A percentile compares a stretch with the other conserved stretches of the same genome.
Evolutionary conservation across 371 early-diverging fungal genomes (phyloP).

Genomic region (Mucor racemosus): DNA sequence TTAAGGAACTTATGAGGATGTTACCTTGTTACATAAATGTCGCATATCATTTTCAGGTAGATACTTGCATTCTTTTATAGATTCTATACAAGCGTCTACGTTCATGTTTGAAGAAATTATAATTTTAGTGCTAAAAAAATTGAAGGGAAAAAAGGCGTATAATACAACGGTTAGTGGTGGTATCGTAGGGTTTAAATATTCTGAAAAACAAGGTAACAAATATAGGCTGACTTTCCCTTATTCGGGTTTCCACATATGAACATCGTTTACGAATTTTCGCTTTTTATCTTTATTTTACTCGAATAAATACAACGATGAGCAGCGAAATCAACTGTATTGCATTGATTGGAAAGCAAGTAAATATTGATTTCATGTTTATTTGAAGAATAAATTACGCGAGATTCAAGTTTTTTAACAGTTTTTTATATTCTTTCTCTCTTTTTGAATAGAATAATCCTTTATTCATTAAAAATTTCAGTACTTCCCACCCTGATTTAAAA

Average conservation of each 20-base stretch:
- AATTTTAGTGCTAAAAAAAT: constrained; percentile 4
- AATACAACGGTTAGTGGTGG: constrained; percentile 2
- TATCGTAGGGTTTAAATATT: neutral
- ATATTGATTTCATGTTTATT: too few relatives aligned
- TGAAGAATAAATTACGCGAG: neutral
- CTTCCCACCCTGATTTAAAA: constrained; percentile 78
- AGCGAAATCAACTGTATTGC: constrained; percentile 79
- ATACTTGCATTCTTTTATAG: constrained; percentile 82
- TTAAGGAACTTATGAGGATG: constrained; percentile 3
- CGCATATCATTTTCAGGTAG: constrained; percentile 95
- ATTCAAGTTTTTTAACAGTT: neutral
- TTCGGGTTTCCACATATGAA: neutral
- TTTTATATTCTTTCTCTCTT: neutral
- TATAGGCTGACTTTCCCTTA: constrained; percentile 3
- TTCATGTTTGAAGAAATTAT: constrained; percentile 41
- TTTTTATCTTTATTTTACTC: neutral
- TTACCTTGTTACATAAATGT: constrained; percentile 91
- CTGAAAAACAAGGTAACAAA: neutral
- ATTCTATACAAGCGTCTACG: constrained; percentile 62
- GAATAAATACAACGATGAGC: constrained; percentile 34
- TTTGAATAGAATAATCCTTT: constrained; percentile 79
- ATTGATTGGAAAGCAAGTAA: constrained; percentile 66
- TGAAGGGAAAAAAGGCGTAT: constrained; percentile 1
- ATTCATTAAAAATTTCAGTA: constrained; percentile 77
- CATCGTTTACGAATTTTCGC: neutral